Conservation (phyloP, 306 rosid genomes). For the Mimosa bimucronata region DNA sequence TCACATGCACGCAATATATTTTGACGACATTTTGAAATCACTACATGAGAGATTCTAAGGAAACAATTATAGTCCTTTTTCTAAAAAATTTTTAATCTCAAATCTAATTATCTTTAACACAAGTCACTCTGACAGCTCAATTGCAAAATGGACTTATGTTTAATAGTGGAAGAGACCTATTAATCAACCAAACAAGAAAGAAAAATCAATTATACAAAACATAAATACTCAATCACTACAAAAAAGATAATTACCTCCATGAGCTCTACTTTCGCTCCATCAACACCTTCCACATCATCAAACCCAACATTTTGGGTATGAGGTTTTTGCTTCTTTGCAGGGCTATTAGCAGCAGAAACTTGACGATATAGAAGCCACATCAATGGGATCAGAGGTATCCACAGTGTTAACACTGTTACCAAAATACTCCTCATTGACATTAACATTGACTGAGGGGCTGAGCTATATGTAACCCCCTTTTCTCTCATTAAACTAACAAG, state of each 20-base stretch:
- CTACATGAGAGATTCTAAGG: background rate
- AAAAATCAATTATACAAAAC: conserved; percentile 9
- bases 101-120: conserved; percentile 3
- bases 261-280: conserved; percentile 89
- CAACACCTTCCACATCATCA: conserved; percentile 96
- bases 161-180: background rate
- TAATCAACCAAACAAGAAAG: conserved; percentile 26
- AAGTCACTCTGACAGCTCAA: background rate
- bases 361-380: conserved; percentile 98
- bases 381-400: conserved; percentile 93
- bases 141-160: background rate
- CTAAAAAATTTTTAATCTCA: background rate
- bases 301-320: conserved; percentile 74
- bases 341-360: conserved; percentile 87
- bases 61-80: conserved; percentile 2
- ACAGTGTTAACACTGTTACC: conserved; percentile 73
- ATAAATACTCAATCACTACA: conserved; percentile 14
- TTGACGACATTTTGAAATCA: background rate
- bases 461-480: conserved; percentile 77
- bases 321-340: conserved; percentile 77
- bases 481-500: conserved; percentile 86
- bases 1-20: no score
- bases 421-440: conserved; percentile 77
- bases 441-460: conserved; percentile 86
- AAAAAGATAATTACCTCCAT: conserved; percentile 72